Evolutionary conservation across 805 yeast species (phyloP).

Genomic region (Starmerella kuoi): DNA sequence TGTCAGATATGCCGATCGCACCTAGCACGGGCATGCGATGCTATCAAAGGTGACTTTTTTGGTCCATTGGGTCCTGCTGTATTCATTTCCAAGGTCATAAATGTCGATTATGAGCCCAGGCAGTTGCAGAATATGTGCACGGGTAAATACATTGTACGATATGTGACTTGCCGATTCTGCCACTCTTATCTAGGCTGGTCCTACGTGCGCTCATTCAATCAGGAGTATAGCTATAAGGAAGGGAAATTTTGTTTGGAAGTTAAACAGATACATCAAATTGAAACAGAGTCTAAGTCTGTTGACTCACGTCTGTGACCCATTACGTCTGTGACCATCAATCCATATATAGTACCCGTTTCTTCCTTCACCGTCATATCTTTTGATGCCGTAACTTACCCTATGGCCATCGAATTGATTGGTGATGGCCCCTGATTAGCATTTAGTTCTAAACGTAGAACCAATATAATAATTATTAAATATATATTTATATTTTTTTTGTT

Average conservation of each 20-base stretch:
- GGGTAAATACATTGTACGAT: constrained; percentile 13
- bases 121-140: constrained; percentile 9
- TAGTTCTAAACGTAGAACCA: too few species aligned
- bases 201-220: constrained; percentile 10
- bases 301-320: too few species aligned
- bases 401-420: too few species aligned
- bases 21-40: constrained; percentile 6
- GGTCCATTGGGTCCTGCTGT: constrained; percentile 12
- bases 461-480: too few species aligned
- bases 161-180: constrained; percentile 15
- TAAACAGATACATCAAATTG: constrained; percentile 1
- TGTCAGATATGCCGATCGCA: constrained; percentile 12
- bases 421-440: too few species aligned
- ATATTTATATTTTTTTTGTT: too few species aligned
- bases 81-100: constrained; percentile 10
- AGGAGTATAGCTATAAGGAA: constrained; percentile 11
- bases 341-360: neutral
- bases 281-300: neutral
- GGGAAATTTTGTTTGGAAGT: constrained; percentile 17
- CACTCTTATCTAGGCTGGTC: constrained; percentile 17
- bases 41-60: constrained; percentile 12
- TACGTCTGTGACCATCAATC: too few species aligned
- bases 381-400: too few species aligned
- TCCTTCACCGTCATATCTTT: neutral
- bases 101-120: constrained; percentile 7